Evolutionary conservation across 176 grass and related monocot species (phyloP), one percentile per base, ranked within the genome.

Genomic region (Oryza rufipogon): DNA sequence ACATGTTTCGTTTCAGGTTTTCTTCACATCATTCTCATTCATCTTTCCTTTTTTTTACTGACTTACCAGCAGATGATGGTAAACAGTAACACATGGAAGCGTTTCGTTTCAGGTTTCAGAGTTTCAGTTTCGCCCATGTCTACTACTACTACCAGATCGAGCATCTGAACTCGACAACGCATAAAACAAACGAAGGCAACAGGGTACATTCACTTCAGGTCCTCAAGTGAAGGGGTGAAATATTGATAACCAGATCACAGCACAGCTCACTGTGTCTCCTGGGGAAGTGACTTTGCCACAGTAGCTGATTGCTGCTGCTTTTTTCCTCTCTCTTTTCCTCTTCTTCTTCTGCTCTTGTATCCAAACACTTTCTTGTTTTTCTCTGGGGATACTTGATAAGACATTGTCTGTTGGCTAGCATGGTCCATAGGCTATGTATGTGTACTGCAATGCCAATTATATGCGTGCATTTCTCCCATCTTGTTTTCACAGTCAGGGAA

Each of bases 211-310:
- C 76, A 66, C 76, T 47, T 14, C 12, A 71, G 36, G 15, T 47
- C 32, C 71, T 28, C 71, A 49, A 15, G 25, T 46, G 70, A 47
- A 22, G 11, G 60, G 11, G 41, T 56, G 47, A 22, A 36, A 23
- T 11, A 6, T 17, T 66, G 81, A 88, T 64, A 75, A 70, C 70
- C 82, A 89, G 76, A 80, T 85, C 81, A 89, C 13, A 65, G 16
- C 70, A 48, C 56, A 65, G 38, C 60, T 51, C 71, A 66, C 42
- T 5, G 49, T 22, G 23, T 78, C 76, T 77, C 5, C 6, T 48
- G 14, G 33, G 6, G 47, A 76, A 65, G 36, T 41, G 54, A 71
- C 66, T 71, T 66, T 81, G 76, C 54, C 71, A 76, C 32, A 5
- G 10, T 36, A 30, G n/a, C 41, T 41, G 23, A 52, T 46, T 60